phyloP scores from a whole-genome alignment of 2,329 filamentous ascomycete genomes.

The Rachicladosporium sp. region DNA sequence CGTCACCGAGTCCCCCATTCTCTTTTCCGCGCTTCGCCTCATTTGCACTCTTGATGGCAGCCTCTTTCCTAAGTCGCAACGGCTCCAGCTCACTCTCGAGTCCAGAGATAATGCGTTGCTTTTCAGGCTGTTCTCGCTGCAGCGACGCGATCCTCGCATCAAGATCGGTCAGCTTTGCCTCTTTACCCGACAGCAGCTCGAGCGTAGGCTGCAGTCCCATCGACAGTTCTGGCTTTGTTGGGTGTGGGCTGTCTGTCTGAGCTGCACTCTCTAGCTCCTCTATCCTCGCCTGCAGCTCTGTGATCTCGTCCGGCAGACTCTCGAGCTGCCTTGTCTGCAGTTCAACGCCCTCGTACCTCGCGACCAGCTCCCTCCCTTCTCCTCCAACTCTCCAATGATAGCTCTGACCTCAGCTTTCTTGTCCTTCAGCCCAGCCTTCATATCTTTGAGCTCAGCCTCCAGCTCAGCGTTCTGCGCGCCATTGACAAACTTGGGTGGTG shows the following conservation, averaged over 20 bases:
- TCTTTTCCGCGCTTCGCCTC: slow-evolving; percentile 60
- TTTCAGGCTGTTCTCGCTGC: slow-evolving; percentile 50
- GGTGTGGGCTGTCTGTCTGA: slow-evolving; percentile 24
- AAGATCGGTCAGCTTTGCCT: slow-evolving; percentile 29
- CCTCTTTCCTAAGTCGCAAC: slow-evolving; percentile 54
- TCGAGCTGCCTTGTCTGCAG: slow-evolving; percentile 40
- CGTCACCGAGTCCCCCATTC: slow-evolving; percentile 52
- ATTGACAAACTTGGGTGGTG: slow-evolving; percentile 75
- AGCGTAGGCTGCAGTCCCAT: slow-evolving; percentile 33
- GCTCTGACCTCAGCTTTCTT: slow-evolving; percentile 68
- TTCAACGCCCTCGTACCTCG: slow-evolving; percentile 43
- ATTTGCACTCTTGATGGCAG: slow-evolving; percentile 48
- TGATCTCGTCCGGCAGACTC: slow-evolving; percentile 40
- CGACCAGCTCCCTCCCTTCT: slow-evolving; percentile 45
- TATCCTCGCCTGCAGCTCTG: slow-evolving; percentile 39
- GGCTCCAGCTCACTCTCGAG: slow-evolving; percentile 56
- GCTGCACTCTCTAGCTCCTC: slow-evolving; percentile 29
- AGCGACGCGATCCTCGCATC: slow-evolving; percentile 36
- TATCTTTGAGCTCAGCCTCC: slow-evolving; percentile 54
- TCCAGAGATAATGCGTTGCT: slow-evolving; percentile 54
- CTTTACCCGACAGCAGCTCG: slow-evolving; percentile 26
- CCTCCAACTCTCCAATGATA: slow-evolving; percentile 61
- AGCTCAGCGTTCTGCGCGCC: slow-evolving; percentile 70
- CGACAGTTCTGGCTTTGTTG: slow-evolving; percentile 26
- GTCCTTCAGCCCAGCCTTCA: slow-evolving; percentile 65